Evolutionary conservation across 805 yeast species (phyloP).

Genomic region (Vanderwaltozyma polyspora): DNA sequence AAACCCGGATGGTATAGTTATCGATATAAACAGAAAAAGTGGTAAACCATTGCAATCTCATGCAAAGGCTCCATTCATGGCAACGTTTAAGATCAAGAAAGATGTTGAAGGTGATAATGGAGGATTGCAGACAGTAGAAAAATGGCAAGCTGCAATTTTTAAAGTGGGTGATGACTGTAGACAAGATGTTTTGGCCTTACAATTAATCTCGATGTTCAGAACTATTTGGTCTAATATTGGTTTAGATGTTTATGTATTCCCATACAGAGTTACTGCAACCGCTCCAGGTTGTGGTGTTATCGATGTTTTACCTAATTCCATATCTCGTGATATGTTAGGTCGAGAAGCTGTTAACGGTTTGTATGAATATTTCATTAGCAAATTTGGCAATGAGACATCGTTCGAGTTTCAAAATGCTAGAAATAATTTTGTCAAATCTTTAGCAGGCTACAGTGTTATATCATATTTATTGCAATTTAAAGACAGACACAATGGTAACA

Average conservation of each 20-base stretch:
- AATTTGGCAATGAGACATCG: constrained; percentile 90
- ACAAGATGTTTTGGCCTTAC: constrained; percentile 91
- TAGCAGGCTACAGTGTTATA: constrained; percentile 89
- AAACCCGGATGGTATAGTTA: constrained; percentile 89
- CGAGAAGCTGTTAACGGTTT: constrained; percentile 97
- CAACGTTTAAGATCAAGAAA: constrained; percentile 75
- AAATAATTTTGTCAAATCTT: constrained; percentile 81
- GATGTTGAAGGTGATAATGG: constrained; percentile 32
- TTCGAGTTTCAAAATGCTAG: constrained; percentile 85
- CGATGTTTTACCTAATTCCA: constrained; percentile 91
- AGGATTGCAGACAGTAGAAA: constrained; percentile 39
- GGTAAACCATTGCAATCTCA: constrained; percentile 95
- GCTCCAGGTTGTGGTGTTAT: constrained; percentile 99
- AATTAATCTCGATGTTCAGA: constrained; percentile 81
- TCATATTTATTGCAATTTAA: constrained; percentile 87
- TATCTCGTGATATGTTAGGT: constrained; percentile 96
- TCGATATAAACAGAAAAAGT: constrained; percentile 82
- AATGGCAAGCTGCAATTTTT: constrained; percentile 92
- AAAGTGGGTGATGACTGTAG: constrained; percentile 99
- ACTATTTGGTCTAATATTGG: constrained; percentile 85
- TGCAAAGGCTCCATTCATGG: constrained; percentile 98
- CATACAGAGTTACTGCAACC: constrained; percentile 93
- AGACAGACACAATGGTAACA: constrained; percentile 97
- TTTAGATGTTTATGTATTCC: constrained; percentile 81
- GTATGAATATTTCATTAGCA: constrained; percentile 81